These are phyloP conservation scores for Parsonsia alboflavescens DNA, from an alignment of 257 asterid genomes.

Conservation along the genomic window DNA sequence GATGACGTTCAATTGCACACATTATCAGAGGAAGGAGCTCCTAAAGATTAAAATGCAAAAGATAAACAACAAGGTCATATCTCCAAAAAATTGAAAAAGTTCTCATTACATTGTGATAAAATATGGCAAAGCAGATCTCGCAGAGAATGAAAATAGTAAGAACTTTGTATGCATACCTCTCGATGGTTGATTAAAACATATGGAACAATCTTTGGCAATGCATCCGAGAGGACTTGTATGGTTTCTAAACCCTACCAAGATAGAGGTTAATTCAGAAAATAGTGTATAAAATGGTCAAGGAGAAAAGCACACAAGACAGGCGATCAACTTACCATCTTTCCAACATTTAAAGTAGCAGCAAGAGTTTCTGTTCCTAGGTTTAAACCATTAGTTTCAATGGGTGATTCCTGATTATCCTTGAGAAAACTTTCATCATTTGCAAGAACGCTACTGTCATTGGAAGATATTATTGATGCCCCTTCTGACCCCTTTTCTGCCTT, in stretches of 20 bases:
- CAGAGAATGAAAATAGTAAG: not conserved
- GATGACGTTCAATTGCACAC: conserved; percentile 99
- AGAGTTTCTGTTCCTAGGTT: conserved; percentile 36
- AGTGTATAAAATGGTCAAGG: not conserved
- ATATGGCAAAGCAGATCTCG: not conserved
- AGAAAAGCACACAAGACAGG: not conserved
- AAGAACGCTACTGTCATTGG: conserved; percentile 30
- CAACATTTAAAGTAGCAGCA: conserved; percentile 49
- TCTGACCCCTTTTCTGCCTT: conserved; percentile 36
- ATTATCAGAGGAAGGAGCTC: conserved; percentile 97
- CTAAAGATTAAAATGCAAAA: conserved; percentile 35
- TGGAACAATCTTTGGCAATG: conserved; percentile 87
- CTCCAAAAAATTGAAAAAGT: not conserved
- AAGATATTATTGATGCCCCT: conserved; percentile 30
- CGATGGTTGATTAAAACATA: conserved; percentile 91
- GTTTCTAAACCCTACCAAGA: conserved; percentile 70
- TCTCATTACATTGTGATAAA: not conserved
- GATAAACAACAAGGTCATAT: not conserved
- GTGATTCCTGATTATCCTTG: conserved; percentile 34
- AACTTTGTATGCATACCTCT: conserved; percentile 50
- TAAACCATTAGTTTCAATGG: conserved; percentile 36
- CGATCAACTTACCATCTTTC: conserved; percentile 48
- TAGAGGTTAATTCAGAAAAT: conserved; percentile 15
- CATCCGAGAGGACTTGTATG: conserved; percentile 88
- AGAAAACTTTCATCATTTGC: conserved; percentile 30